Evolutionary conservation across 345 rosid species (phyloP).

Genomic region (Anacardium occidentale): DNA sequence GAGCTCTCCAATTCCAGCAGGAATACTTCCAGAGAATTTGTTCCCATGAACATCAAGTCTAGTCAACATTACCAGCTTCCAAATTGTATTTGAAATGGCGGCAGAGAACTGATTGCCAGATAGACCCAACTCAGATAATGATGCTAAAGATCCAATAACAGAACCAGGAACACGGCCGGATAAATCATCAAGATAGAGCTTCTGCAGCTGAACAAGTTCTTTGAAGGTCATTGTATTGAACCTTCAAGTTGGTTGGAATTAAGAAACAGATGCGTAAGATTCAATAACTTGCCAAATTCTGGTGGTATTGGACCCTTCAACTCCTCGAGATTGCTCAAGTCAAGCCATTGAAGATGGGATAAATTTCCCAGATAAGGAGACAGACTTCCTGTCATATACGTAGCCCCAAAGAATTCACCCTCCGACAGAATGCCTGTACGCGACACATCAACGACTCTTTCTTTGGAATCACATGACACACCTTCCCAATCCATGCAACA

Average conservation of each 20-base stretch:
- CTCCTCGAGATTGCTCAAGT: conserved; percentile 51
- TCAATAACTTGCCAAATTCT: conserved; percentile 40
- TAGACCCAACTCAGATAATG: conserved; percentile 42
- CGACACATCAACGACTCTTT: conserved; percentile 48
- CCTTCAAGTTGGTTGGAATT: conserved; percentile 49
- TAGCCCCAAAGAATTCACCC: conserved; percentile 34
- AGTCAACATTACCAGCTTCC: conserved; percentile 31
- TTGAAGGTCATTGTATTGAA: conserved; percentile 41
- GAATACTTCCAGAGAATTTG: conserved; percentile 43
- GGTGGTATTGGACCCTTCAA: conserved; percentile 45
- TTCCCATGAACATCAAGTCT: conserved; percentile 51
- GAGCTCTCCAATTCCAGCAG: conserved; percentile 40
- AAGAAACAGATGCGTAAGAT: conserved; percentile 41
- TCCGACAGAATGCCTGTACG: conserved; percentile 38
- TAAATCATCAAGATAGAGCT: conserved; percentile 37
- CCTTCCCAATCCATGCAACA: conserved; percentile 64
- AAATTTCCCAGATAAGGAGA: conserved; percentile 55
- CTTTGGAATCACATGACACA: conserved; percentile 38
- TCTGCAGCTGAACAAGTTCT: conserved; percentile 30
- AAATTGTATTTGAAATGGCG: conserved; percentile 37
- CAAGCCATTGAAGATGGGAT: conserved; percentile 43
- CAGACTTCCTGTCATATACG: conserved; percentile 46
- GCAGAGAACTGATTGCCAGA: conserved; percentile 48
- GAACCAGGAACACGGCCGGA: conserved; percentile 39
- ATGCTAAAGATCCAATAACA: conserved; percentile 30